A percentile compares a stretch with the other conserved stretches of the same genome.
Evolutionary conservation across 1,284 basidiomycete species (phyloP).

Genomic region (Butyriboletus regius): DNA sequence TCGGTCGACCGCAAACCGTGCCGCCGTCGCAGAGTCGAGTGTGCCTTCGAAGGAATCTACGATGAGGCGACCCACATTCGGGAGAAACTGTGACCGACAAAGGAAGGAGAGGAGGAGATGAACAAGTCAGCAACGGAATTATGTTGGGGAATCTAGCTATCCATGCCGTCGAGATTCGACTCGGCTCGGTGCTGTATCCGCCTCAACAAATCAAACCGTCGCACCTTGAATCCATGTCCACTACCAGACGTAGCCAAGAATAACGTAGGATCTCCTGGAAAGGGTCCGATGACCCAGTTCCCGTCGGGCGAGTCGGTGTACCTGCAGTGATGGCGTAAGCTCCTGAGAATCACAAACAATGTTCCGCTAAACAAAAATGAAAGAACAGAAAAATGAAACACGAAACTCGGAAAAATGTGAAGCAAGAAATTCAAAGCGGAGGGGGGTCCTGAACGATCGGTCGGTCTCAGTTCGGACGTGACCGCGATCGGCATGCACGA

Average conservation of each 20-base stretch:
- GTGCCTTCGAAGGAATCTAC: constrained; percentile 63
- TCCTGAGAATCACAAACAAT: background rate
- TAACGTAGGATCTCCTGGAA: constrained; percentile 51
- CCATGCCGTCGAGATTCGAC: background rate
- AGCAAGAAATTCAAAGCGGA: background rate
- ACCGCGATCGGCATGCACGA: background rate
- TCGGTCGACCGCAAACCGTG: constrained; percentile 52
- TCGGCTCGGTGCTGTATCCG: background rate
- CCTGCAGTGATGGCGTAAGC: constrained; percentile 36
- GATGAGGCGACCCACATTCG: constrained; percentile 71
- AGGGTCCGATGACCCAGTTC: constrained; percentile 71
- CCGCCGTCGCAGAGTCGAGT: constrained; percentile 43
- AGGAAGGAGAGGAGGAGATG: background rate
- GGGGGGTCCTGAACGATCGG: constrained; percentile 12
- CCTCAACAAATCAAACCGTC: background rate
- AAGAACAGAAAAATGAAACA: background rate
- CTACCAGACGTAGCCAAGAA: constrained; percentile 71
- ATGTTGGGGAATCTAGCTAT: too few relatives aligned
- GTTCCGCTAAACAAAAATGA: background rate
- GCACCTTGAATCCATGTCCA: constrained; percentile 75
- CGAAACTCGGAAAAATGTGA: background rate
- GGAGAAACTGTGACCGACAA: constrained; percentile 57
- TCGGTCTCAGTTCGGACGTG: background rate
- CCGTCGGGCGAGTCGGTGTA: constrained; percentile 72
- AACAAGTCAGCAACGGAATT: too few relatives aligned